A percentile compares a stretch with the other conserved stretches of the same genome.
phyloP scores from a whole-genome alignment of 2,329 filamentous ascomycete species.

The Penicillium corylophilum region DNA sequence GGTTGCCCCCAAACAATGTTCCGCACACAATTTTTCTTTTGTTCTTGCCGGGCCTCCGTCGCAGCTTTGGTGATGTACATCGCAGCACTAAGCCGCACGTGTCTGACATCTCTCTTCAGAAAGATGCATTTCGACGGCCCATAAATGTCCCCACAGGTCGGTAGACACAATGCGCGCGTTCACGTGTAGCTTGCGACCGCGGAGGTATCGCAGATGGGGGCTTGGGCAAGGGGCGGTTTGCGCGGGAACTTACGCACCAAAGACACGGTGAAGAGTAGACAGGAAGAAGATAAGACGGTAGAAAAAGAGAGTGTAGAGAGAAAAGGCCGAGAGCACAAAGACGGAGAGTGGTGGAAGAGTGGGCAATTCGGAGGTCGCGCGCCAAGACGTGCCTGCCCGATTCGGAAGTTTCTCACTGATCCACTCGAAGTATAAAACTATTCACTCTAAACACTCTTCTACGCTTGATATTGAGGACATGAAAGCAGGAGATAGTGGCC shows the following conservation, averaged over 20 bases:
- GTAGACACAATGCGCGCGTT: background rate
- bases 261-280: background rate
- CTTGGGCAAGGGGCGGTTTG: constrained; percentile 10
- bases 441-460: background rate
- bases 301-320: constrained; percentile 1
- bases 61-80: background rate
- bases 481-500: constrained; percentile 3
- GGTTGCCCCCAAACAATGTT: background rate
- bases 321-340: background rate
- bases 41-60: background rate
- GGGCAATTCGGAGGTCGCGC: constrained; percentile 20
- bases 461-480: background rate
- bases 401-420: constrained; percentile 20
- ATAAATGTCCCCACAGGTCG: background rate
- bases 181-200: constrained; percentile 4
- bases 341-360: constrained; percentile 5
- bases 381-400: constrained; percentile 23
- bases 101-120: constrained; percentile 2
- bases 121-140: background rate
- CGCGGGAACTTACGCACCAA: constrained; percentile 17
- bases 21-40: constrained; percentile 4
- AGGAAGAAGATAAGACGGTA: background rate
- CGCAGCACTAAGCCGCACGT: constrained; percentile 10
- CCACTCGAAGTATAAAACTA: background rate
- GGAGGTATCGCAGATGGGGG: background rate